Evolutionary conservation across 169 alveolate genomes (phyloP), one percentile per base, ranked within the genome.

Genomic region (Plasmodium adleri): DNA sequence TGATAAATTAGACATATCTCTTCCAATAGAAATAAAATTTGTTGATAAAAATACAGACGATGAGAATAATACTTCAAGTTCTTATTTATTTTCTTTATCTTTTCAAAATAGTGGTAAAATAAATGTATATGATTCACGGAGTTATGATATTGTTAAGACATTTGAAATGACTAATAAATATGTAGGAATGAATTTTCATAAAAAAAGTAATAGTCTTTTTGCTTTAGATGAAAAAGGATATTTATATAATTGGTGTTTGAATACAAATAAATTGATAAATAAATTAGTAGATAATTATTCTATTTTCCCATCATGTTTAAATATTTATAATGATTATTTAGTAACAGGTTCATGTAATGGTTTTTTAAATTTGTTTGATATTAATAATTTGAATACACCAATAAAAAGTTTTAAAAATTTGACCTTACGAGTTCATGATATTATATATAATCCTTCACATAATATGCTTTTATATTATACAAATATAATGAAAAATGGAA

Each of bases 191-290:
- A 58, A 67, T 71, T 86, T 86, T 56, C 88, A 86, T 56, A 15
- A 72, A 54, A 86, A 60, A 59, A 60, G 86, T 28, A 86, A 86
- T 56, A 86, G 72, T 22, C 22, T 86, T n/a, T 72, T 60, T 72
- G 74, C 85, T 32, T 67, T 86, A 49, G 92, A 86, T 74, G 72
- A 56, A 32, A 86, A 63, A 3, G 92, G 92, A 2, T 71, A 86
- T 71, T 7, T 86, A 59, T 86, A 86, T 54, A 86, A 86, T 45
- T 86, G 92, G 92, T 86, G 92, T 72, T 60, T 86, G 58, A 86
- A 72, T 28, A 86, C 85, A 50, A 86, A 86, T 72, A 59, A 72
- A 62, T 60, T 86, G 63, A 62, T 71, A 15, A 20, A 49, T 39
- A 71, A 66, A 56, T 17, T 86, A 45, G 56, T 86, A 39, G 92